phyloP scores from a whole-genome alignment of 2,329 filamentous ascomycete genomes.

The Dactylonectria macrodidyma region DNA sequence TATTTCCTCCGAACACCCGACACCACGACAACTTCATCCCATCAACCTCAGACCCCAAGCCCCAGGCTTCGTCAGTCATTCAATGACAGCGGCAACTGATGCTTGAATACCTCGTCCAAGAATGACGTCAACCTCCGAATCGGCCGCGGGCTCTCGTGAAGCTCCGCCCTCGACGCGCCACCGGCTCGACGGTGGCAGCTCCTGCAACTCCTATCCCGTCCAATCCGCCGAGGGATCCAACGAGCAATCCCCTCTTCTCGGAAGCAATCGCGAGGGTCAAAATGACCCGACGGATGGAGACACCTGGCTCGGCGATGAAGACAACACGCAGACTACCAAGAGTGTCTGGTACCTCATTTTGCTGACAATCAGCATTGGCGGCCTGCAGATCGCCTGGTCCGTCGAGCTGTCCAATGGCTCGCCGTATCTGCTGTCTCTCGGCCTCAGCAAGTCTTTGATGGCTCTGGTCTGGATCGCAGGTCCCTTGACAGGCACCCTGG shows the following conservation, averaged over 20 bases:
- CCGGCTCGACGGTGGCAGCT: conserved; percentile 23
- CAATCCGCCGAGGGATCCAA: conserved; percentile 37
- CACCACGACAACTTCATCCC: conserved; percentile 26
- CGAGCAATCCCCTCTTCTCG: conserved; percentile 53
- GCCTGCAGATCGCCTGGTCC: conserved; percentile 95
- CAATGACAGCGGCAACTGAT: conserved; percentile 23
- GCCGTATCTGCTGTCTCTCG: conserved; percentile 84
- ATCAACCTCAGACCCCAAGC: conserved; percentile 19
- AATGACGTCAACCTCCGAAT: conserved; percentile 37
- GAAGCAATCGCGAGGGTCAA: conserved; percentile 29
- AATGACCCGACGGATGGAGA: conserved; percentile 22
- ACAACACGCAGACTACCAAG: conserved; percentile 75
- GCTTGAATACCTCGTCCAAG: conserved; percentile 20
- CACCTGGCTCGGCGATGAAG: conserved; percentile 27
- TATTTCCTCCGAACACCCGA: conserved; percentile 32
- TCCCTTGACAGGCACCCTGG: conserved; percentile 82
- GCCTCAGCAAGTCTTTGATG: conserved; percentile 86
- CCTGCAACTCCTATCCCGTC: conserved; percentile 35
- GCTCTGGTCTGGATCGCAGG: conserved; percentile 89
- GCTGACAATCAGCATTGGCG: conserved; percentile 88
- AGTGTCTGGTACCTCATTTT: conserved; percentile 89
- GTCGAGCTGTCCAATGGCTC: conserved; percentile 96
- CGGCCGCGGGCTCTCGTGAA: conserved; percentile 19
- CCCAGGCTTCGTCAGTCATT: conserved; percentile 12
- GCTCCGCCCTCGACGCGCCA: conserved; percentile 28